Evolutionary conservation across 805 yeast species (phyloP).

Genomic region (Priceomyces haplophilus): DNA sequence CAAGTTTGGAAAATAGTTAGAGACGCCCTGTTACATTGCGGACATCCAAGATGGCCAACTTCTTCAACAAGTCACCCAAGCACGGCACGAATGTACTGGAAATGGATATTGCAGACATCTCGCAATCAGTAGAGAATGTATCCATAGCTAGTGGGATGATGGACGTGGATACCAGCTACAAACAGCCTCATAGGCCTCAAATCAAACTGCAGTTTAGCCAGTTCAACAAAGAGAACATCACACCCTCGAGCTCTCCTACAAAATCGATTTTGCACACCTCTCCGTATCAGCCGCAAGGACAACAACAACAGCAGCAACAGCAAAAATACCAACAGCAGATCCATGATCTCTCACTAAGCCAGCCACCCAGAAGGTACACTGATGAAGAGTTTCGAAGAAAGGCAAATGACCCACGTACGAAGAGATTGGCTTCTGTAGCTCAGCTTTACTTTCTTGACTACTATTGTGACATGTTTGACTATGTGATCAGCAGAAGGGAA

Average conservation of each 20-base stretch:
- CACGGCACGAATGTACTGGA: constrained; percentile 9
- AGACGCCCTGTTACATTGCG: neutral
- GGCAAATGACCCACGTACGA: constrained; percentile 72
- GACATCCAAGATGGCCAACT: constrained; percentile 6
- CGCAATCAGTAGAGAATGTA: constrained; percentile 43
- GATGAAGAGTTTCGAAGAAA: constrained; percentile 51
- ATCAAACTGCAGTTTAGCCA: constrained; percentile 13
- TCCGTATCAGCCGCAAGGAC: constrained; percentile 15
- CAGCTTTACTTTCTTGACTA: constrained; percentile 93
- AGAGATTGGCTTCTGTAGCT: constrained; percentile 83
- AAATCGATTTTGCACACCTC: constrained; percentile 35
- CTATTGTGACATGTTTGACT: constrained; percentile 94
- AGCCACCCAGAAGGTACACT: constrained; percentile 16
- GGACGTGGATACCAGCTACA: constrained; percentile 38
- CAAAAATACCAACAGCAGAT: constrained; percentile 11
- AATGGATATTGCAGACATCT: constrained; percentile 32
- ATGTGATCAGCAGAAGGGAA: constrained; percentile 81
- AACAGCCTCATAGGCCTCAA: constrained; percentile 1
- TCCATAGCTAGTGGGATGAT: constrained; percentile 33
- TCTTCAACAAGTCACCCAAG: constrained; percentile 10
- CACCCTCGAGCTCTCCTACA: constrained; percentile 34
- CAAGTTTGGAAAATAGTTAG: neutral
- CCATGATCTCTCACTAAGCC: constrained; percentile 5
- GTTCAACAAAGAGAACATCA: constrained; percentile 35
- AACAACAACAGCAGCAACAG: constrained; percentile 10